phyloP scores from a whole-genome alignment of 2,329 filamentous ascomycete species.

The Paecilomyces fulvus region DNA sequence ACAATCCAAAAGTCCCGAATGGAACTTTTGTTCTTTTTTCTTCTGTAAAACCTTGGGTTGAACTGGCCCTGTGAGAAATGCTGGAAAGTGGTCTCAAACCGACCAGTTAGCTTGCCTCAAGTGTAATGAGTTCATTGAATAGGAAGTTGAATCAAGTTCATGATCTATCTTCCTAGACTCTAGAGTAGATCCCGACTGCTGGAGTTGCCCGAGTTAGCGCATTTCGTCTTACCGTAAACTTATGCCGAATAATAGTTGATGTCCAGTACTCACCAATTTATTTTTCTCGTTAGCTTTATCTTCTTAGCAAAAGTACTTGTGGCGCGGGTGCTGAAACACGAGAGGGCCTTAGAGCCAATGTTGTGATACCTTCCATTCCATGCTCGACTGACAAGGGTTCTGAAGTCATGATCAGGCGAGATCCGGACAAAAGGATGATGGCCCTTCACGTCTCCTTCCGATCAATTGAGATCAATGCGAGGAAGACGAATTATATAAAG shows the following conservation, averaged over 20 bases:
- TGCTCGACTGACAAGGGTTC: not conserved
- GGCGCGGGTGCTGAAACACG: not conserved
- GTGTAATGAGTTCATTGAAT: not conserved
- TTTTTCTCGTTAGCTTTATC: not conserved
- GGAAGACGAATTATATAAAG: not conserved
- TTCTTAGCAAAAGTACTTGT: not conserved
- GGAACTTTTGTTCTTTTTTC: not conserved
- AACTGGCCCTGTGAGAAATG: not conserved
- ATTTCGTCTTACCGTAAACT: not conserved
- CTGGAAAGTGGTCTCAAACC: not conserved
- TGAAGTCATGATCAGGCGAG: not conserved
- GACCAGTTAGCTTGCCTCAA: not conserved
- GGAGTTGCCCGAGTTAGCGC: not conserved
- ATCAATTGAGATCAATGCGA: not conserved
- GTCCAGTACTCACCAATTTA: not conserved
- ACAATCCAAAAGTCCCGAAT: not conserved
- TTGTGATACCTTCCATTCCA: not conserved
- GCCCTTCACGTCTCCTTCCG: not conserved
- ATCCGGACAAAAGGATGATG: not conserved
- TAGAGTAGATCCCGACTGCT: not conserved
- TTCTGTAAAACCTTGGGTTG: not conserved
- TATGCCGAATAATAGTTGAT: not conserved
- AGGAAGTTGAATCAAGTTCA: not conserved
- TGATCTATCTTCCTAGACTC: not conserved
- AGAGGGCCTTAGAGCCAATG: not conserved